These are phyloP conservation scores for Diaporthe caulivora DNA, from an alignment of 2,329 filamentous ascomycete species.

Conservation along the genomic window DNA sequence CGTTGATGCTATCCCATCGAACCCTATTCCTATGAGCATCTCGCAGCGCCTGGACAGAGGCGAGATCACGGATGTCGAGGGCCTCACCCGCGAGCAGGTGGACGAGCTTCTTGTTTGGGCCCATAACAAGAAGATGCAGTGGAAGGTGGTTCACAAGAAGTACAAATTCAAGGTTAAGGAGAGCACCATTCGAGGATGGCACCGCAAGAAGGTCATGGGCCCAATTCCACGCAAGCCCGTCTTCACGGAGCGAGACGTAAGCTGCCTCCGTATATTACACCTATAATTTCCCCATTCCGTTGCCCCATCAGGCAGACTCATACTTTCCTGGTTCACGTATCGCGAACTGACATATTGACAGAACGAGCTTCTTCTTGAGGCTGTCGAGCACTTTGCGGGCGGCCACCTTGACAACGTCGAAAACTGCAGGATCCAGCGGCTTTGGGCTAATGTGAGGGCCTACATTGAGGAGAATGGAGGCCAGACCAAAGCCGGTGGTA, in stretches of 20 bases:
- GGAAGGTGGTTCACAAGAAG: neutral
- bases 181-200: neutral
- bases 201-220: neutral
- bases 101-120: slow-evolving; percentile 1
- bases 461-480: neutral
- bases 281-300: neutral
- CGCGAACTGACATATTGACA: neutral
- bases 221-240: neutral
- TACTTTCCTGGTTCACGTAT: neutral
- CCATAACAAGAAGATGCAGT: neutral
- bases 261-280: neutral
- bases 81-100: neutral
- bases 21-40: neutral
- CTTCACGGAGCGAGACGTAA: slow-evolving; percentile 1
- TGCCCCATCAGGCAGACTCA: too few species aligned
- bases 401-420: neutral
- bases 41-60: neutral
- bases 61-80: neutral
- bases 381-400: neutral
- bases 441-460: neutral
- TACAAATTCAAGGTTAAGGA: neutral
- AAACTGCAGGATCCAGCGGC: neutral
- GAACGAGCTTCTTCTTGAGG: neutral
- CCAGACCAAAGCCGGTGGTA: neutral
- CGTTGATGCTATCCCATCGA: neutral